phyloP scores from a whole-genome alignment of 2,329 filamentous ascomycete genomes.

The Beauveria sp. region DNA sequence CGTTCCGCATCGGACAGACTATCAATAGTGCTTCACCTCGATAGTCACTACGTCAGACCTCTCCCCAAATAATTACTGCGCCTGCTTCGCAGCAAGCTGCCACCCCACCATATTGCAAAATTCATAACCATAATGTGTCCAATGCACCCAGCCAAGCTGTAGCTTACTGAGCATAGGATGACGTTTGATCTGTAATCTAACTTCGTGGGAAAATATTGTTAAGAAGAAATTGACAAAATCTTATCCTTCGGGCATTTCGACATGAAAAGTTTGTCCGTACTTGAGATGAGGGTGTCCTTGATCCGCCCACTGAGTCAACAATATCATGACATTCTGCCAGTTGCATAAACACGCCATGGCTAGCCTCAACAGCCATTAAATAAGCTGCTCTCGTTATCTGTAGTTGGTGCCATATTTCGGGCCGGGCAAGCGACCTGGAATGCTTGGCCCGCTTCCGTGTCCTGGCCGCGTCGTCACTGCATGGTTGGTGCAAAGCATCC shows the following conservation, averaged over 20 bases:
- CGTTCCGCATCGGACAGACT: neutral
- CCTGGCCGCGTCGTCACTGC: conserved; percentile 83
- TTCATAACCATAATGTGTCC: conserved; percentile 55
- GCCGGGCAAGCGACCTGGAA: conserved; percentile 49
- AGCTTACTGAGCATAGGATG: conserved; percentile 49
- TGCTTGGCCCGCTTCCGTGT: conserved; percentile 64
- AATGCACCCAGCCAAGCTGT: conserved; percentile 45
- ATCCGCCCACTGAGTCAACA: conserved; percentile 11
- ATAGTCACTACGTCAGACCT: neutral
- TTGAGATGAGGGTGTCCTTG: conserved; percentile 18
- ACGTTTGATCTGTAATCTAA: conserved; percentile 47
- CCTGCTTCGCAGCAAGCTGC: neutral
- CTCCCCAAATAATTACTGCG: neutral
- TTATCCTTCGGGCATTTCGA: conserved; percentile 31
- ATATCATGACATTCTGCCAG: conserved; percentile 11
- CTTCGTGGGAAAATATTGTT: conserved; percentile 43
- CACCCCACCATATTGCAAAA: conserved; percentile 44
- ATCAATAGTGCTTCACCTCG: neutral
- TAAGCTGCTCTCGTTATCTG: conserved; percentile 27
- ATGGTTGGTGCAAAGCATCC: conserved; percentile 97
- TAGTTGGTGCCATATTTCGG: conserved; percentile 52
- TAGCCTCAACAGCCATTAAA: conserved; percentile 22
- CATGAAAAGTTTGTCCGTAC: conserved; percentile 21
- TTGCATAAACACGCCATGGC: conserved; percentile 8
- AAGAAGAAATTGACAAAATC: conserved; percentile 39